phyloP scores from a whole-genome alignment of 2,329 filamentous ascomycete species.

The Colletotrichum sojae region DNA sequence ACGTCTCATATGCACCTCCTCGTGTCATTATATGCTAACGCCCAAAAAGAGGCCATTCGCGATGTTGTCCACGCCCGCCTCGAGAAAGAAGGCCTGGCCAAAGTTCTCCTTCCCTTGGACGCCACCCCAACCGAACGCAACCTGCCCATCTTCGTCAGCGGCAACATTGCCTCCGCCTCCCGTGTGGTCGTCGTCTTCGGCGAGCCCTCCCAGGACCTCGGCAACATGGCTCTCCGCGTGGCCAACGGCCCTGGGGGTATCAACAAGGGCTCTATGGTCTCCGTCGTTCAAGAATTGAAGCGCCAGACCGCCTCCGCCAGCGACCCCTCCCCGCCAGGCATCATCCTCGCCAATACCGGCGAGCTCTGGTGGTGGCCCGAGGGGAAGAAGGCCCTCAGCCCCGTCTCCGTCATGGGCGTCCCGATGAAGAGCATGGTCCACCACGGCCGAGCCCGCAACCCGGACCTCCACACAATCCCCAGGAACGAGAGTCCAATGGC shows the following conservation, averaged over 20 bases:
- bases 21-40: conserved; percentile 6
- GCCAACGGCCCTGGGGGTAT: conserved; percentile 76
- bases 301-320: conserved; percentile 51
- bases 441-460: conserved; percentile 64
- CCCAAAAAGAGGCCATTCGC: conserved; percentile 71
- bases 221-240: conserved; percentile 79
- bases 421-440: conserved; percentile 76
- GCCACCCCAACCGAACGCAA: conserved; percentile 65
- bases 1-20: conserved; percentile 42
- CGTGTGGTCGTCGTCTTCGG: conserved; percentile 83
- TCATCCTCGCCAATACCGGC: conserved; percentile 85
- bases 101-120: conserved; percentile 73
- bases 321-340: conserved; percentile 62
- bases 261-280: conserved; percentile 77
- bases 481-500: conserved; percentile 69
- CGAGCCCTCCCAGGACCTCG: conserved; percentile 79
- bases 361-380: conserved; percentile 83
- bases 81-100: conserved; percentile 69
- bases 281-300: conserved; percentile 68
- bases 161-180: conserved; percentile 67
- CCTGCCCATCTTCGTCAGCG: conserved; percentile 74
- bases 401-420: conserved; percentile 68
- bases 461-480: conserved; percentile 71
- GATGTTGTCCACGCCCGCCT: conserved; percentile 75
- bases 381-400: conserved; percentile 71